Conservation (phyloP, 2,329 filamentous ascomycete species). For the Claviceps quebecensis region DNA sequence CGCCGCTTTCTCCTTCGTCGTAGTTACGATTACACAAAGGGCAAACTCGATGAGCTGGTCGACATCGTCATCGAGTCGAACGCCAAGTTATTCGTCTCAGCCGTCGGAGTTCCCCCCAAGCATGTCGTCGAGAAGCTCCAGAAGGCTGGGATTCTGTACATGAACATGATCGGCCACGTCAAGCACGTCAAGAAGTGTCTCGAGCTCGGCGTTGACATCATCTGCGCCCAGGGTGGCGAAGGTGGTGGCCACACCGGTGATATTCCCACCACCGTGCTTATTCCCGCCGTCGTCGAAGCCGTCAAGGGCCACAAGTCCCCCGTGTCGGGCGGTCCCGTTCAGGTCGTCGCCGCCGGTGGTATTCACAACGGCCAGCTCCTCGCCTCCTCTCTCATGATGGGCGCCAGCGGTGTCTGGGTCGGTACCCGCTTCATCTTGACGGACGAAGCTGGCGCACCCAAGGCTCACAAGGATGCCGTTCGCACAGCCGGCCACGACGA, state of each 20-base stretch:
- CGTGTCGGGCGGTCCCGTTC: slow-evolving; percentile 73
- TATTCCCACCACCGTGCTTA: slow-evolving; percentile 81
- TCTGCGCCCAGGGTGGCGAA: slow-evolving; percentile 96
- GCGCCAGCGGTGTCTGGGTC: slow-evolving; percentile 86
- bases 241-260: slow-evolving; percentile 94
- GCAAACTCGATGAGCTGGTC: slow-evolving; percentile 82
- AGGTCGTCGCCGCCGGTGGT: slow-evolving; percentile 86
- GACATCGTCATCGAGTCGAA: slow-evolving; percentile 87
- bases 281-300: slow-evolving; percentile 78
- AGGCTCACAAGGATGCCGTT: slow-evolving; percentile 91
- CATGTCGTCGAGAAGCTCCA: slow-evolving; percentile 82
- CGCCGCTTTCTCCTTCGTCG: neutral
- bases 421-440: slow-evolving; percentile 90
- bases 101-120: slow-evolving; percentile 86
- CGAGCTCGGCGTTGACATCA: slow-evolving; percentile 82
- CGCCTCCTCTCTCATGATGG: slow-evolving; percentile 83
- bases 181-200: slow-evolving; percentile 98
- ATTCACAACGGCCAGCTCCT: slow-evolving; percentile 86
- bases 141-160: slow-evolving; percentile 77
- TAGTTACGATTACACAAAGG: slow-evolving; percentile 99
- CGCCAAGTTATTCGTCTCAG: slow-evolving; percentile 88
- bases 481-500: slow-evolving; percentile 85
- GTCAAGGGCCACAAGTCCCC: slow-evolving; percentile 72
- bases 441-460: slow-evolving; percentile 87
- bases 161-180: slow-evolving; percentile 99